These are phyloP conservation scores for Nemania sp. DNA, from an alignment of 2,329 filamentous ascomycete species.

Conservation along the genomic window DNA sequence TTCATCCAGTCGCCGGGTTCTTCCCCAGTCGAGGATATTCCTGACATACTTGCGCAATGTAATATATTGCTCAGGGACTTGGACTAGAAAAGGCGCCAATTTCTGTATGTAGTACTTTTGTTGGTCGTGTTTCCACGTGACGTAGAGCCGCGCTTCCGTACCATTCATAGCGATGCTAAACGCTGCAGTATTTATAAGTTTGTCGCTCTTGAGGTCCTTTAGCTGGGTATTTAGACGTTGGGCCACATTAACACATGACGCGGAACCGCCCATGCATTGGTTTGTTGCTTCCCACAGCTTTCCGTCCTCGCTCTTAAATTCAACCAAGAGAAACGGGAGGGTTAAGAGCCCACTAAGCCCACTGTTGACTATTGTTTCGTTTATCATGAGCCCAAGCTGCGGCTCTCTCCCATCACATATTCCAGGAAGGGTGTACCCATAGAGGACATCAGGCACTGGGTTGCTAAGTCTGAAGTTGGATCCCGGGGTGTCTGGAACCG, in stretches of 20 bases:
- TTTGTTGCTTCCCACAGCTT: conserved; percentile 54
- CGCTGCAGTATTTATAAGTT: conserved; percentile 45
- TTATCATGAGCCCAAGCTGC: not conserved
- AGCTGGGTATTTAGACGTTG: conserved; percentile 26
- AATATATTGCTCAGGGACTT: conserved; percentile 46
- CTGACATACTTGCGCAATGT: conserved; percentile 51
- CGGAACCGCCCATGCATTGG: conserved; percentile 51
- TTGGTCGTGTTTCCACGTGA: conserved; percentile 52
- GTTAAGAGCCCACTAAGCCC: conserved; percentile 19
- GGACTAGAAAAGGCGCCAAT: conserved; percentile 51
- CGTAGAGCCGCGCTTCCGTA: conserved; percentile 52
- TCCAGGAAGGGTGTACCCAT: not conserved
- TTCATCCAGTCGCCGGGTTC: conserved; percentile 43
- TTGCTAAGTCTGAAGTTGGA: not conserved
- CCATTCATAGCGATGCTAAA: conserved; percentile 54
- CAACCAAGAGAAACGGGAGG: conserved; percentile 49
- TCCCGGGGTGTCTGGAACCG: not conserved
- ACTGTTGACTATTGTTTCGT: not conserved
- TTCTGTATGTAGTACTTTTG: conserved; percentile 49
- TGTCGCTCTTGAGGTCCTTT: conserved; percentile 6
- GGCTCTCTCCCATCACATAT: not conserved
- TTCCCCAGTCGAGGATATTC: conserved; percentile 55
- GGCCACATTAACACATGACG: conserved; percentile 51
- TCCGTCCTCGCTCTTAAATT: conserved; percentile 51
- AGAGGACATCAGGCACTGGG: conserved; percentile 2